phyloP scores from a whole-genome alignment of 352 stramenopile species.

The Globisporangium acanthophoron region DNA sequence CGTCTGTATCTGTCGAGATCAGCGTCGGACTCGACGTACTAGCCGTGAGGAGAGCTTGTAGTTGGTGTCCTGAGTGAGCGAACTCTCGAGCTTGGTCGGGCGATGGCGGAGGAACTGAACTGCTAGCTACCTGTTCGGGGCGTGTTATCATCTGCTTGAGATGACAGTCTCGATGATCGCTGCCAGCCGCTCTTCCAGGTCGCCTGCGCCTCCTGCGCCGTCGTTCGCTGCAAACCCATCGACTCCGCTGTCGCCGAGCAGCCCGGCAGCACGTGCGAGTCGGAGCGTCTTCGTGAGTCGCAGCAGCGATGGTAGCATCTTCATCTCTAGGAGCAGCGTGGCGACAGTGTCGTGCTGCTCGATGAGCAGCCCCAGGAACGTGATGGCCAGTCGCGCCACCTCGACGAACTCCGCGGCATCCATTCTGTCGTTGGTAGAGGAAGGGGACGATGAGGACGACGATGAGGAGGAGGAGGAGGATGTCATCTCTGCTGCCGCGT shows the following conservation, averaged over 20 bases:
- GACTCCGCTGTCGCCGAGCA: constrained; percentile 11
- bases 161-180: constrained; percentile 27
- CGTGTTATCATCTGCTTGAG: background rate
- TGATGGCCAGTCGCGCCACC: constrained; percentile 48
- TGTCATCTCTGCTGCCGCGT: background rate
- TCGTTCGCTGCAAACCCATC: background rate
- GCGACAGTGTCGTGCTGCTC: constrained; percentile 28
- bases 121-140: background rate
- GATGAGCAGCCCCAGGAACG: constrained; percentile 41
- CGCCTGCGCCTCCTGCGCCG: constrained; percentile 8
- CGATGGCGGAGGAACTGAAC: background rate
- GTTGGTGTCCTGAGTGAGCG: background rate
- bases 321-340: constrained; percentile 16
- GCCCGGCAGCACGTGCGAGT: constrained; percentile 1
- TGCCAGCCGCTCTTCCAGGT: constrained; percentile 30
- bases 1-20: background rate
- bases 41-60: background rate
- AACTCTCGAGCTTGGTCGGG: background rate
- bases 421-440: constrained; percentile 2
- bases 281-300: constrained; percentile 36
- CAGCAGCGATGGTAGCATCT: constrained; percentile 29
- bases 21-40: background rate
- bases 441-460: background rate
- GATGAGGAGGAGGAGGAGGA: too few species aligned
- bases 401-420: constrained; percentile 45